These are phyloP conservation scores for Salix caprea DNA, from an alignment of 345 rosid genomes.

Conservation along the genomic window DNA sequence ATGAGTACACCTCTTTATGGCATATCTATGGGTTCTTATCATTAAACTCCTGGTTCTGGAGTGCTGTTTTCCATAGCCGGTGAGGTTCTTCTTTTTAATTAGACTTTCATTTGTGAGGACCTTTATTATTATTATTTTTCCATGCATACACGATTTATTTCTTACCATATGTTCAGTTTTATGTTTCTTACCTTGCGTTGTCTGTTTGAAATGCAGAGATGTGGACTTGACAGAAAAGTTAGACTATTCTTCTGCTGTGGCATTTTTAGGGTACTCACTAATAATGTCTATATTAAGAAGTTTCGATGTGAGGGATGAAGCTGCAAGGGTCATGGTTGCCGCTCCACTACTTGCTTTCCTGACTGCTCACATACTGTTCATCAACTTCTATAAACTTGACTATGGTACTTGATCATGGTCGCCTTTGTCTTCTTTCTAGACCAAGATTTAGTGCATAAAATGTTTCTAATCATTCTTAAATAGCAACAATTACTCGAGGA, in stretches of 20 bases:
- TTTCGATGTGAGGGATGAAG: slow-evolving; percentile 61
- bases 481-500: not conserved
- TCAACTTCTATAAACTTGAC: slow-evolving; percentile 72
- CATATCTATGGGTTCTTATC: slow-evolving; percentile 67
- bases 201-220: slow-evolving; percentile 47
- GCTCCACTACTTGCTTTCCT: slow-evolving; percentile 78
- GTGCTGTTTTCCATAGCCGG: slow-evolving; percentile 79
- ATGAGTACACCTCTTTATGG: slow-evolving; percentile 67
- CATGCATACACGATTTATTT: not conserved
- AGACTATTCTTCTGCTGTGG: slow-evolving; percentile 75
- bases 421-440: not conserved
- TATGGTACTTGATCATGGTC: slow-evolving; percentile 41
- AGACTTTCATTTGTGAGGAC: not conserved
- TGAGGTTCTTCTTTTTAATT: slow-evolving; percentile 24
- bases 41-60: slow-evolving; percentile 87
- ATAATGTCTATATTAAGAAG: slow-evolving; percentile 59
- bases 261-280: slow-evolving; percentile 63
- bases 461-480: not conserved
- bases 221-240: slow-evolving; percentile 79
- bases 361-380: slow-evolving; percentile 74
- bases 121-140: not conserved
- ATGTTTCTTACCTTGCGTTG: not conserved
- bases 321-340: slow-evolving; percentile 80
- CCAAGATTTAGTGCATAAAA: not conserved
- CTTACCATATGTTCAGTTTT: not conserved